Conservation (phyloP, 1,284 basidiomycete genomes). For the Cystobasidiaceae sp. region DNA sequence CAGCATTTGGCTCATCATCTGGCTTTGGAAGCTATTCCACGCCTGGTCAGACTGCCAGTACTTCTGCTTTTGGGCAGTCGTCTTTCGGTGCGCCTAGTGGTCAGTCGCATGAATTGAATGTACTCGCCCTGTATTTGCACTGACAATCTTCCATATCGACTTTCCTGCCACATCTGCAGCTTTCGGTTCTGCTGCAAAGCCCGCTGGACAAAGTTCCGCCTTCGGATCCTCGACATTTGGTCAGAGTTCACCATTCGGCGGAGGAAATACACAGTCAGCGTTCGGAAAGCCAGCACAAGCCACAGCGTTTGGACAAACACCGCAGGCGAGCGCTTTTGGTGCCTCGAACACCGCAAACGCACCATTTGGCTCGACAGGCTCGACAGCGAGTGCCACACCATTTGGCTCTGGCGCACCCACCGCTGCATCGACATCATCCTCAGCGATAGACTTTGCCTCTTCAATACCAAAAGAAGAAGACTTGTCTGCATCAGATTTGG, state of each 20-base stretch:
- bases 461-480: constrained; percentile 34
- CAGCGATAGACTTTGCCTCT: constrained; percentile 21
- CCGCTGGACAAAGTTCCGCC: constrained; percentile 1
- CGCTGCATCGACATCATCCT: constrained; percentile 4
- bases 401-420: constrained; percentile 34
- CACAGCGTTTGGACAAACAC: constrained; percentile 10
- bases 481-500: constrained; percentile 55
- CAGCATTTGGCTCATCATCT: background rate
- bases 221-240: constrained; percentile 25
- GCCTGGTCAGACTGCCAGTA: background rate
- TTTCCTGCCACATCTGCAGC: background rate
- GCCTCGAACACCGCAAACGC: constrained; percentile 24
- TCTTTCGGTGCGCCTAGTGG: background rate
- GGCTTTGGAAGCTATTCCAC: constrained; percentile 24
- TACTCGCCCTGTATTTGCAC: background rate
- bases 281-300: background rate
- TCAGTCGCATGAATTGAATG: background rate
- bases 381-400: constrained; percentile 35
- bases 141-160: background rate
- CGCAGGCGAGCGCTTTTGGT: constrained; percentile 8
- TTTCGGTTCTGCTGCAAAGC: constrained; percentile 3
- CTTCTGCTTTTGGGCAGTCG: background rate
- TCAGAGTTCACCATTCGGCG: constrained; percentile 2
- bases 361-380: constrained; percentile 26
- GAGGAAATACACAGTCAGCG: background rate